These are phyloP conservation scores for Russula dissimulans DNA, from an alignment of 768 basidiomycete genomes.

Conservation along the genomic window DNA sequence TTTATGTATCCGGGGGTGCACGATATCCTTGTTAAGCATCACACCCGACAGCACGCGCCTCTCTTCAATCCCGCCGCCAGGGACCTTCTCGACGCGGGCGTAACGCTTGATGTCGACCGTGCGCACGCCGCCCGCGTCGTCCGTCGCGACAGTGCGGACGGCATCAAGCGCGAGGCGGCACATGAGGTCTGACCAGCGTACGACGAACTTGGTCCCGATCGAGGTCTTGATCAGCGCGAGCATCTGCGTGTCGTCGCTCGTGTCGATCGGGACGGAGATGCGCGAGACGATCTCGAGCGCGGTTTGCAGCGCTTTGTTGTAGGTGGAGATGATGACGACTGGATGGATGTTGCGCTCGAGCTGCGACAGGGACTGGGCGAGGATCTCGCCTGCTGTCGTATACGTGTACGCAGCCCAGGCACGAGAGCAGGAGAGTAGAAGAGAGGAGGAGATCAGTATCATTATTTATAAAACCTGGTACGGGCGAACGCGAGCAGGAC, in stretches of 20 bases:
- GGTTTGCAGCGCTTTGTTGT: constrained; percentile 87
- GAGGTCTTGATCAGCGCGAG: no score
- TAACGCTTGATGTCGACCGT: constrained; percentile 98
- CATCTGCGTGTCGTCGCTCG: constrained; percentile 81
- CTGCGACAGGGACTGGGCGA: constrained; percentile 88
- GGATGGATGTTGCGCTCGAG: constrained; percentile 97
- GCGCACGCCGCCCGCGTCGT: constrained; percentile 67
- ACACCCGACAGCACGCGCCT: constrained; percentile 80
- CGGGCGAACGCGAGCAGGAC: not conserved
- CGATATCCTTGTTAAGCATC: constrained; percentile 98
- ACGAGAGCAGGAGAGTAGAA: not conserved
- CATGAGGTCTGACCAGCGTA: constrained; percentile 99
- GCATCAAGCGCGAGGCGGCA: constrained; percentile 90
- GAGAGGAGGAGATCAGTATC: no score
- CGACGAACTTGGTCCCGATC: no score
- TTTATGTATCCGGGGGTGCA: constrained; percentile 86
- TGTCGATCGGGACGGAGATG: constrained; percentile 87
- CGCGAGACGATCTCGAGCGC: constrained; percentile 80
- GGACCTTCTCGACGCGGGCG: constrained; percentile 93
- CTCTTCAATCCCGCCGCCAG: constrained; percentile 95
- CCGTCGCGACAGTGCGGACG: constrained; percentile 76
- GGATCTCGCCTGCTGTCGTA: constrained; percentile 80
- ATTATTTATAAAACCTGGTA: no score
- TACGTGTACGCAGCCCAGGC: constrained; percentile 6
- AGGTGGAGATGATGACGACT: constrained; percentile 95